phyloP scores from a whole-genome alignment of 139 green algal species.

The Mychonastes homosphaera region DNA sequence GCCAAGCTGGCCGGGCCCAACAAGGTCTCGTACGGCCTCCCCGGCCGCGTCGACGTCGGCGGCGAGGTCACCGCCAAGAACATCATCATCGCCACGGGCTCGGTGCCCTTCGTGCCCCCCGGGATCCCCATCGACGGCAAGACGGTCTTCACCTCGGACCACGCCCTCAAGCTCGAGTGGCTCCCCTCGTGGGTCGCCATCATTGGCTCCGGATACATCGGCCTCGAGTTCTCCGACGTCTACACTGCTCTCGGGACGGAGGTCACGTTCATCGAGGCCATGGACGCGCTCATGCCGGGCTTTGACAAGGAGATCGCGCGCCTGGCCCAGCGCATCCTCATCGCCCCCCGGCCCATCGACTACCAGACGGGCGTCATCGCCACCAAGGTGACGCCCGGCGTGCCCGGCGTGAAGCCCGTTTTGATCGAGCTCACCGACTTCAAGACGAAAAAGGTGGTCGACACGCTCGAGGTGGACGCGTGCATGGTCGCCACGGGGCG shows the following conservation, averaged over 20 bases:
- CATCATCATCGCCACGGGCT: constrained; percentile 97
- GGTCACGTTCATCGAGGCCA: constrained; percentile 97
- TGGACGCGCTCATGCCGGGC: constrained; percentile 94
- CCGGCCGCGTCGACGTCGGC: constrained; percentile 84
- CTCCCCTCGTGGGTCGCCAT: constrained; percentile 97
- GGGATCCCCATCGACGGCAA: constrained; percentile 98
- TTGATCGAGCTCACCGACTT: constrained; percentile 95
- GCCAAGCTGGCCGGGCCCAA: constrained; percentile 75
- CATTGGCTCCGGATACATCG: constrained; percentile 98
- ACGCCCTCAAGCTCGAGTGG: constrained; percentile 98
- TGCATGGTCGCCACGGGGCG: constrained; percentile 88
- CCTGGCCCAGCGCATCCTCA: constrained; percentile 83
- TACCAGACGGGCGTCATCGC: constrained; percentile 78
- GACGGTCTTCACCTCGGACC: constrained; percentile 97
- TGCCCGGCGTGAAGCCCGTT: constrained; percentile 81
- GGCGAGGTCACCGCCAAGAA: constrained; percentile 77
- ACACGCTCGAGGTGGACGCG: constrained; percentile 88
- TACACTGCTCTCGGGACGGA: constrained; percentile 92
- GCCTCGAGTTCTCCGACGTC: constrained; percentile 97
- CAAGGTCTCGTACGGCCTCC: constrained; percentile 79
- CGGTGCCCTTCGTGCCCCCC: constrained; percentile 92
- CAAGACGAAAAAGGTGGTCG: constrained; percentile 94
- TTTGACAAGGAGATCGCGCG: constrained; percentile 96
- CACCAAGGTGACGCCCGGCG: constrained; percentile 81
- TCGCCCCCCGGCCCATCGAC: constrained; percentile 89